Conservation (phyloP, 345 rosid species). For the Eutrema japonicum region DNA sequence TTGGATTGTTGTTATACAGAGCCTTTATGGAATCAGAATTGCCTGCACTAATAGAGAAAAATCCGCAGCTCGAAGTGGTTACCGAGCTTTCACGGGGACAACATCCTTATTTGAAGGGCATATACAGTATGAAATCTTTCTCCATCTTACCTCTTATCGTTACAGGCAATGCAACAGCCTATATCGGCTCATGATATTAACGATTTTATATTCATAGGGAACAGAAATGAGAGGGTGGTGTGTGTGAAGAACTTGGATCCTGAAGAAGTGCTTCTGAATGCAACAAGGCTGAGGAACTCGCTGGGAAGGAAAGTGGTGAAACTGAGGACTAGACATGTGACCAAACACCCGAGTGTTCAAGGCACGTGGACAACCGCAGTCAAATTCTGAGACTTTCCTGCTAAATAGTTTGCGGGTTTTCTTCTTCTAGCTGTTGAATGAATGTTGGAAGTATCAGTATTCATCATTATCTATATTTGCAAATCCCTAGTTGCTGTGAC, state of each 20-base stretch:
- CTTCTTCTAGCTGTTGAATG: constrained; percentile 10
- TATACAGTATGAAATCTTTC: constrained; percentile 61
- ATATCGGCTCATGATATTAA: constrained; percentile 6
- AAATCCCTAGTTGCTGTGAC: background rate
- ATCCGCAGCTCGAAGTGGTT: constrained; percentile 80
- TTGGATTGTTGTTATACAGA: constrained; percentile 41
- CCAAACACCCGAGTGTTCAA: constrained; percentile 83
- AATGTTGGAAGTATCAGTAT: constrained; percentile 2
- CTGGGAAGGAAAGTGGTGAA: constrained; percentile 85
- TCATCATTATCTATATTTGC: background rate
- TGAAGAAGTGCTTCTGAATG: constrained; percentile 63
- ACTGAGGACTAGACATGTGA: constrained; percentile 76
- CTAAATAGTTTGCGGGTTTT: background rate
- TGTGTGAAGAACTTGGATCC: constrained; percentile 85
- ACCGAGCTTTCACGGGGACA: constrained; percentile 80
- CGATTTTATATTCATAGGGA: constrained; percentile 50
- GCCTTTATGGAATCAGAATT: constrained; percentile 85
- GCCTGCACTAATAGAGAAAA: constrained; percentile 62
- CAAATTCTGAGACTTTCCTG: constrained; percentile 50
- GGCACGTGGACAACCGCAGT: constrained; percentile 84
- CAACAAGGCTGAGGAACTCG: constrained; percentile 74
- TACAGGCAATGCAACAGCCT: constrained; percentile 1
- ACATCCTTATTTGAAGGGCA: constrained; percentile 80
- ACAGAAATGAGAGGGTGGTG: constrained; percentile 75
- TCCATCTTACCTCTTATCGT: background rate